phyloP scores from a whole-genome alignment of 108 stramenopile species.

The Pseudonitzschia multiseries region DNA sequence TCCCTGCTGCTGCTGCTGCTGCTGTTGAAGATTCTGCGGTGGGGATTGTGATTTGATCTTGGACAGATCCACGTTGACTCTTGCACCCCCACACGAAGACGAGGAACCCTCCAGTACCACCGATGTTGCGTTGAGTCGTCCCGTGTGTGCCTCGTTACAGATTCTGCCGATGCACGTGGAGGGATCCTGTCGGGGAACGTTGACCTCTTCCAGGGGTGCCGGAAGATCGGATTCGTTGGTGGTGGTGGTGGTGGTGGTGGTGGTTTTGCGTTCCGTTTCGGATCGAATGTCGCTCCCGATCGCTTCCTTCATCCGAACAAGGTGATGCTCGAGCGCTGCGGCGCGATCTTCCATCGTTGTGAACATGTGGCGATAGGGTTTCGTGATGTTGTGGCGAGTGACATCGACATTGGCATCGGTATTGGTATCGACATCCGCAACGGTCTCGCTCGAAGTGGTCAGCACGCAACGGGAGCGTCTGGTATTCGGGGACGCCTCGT shows the following conservation, averaged over 20 bases:
- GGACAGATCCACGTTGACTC: slow-evolving; percentile 79
- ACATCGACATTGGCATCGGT: too few relatives aligned
- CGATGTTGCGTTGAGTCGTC: slow-evolving; percentile 85
- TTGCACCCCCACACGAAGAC: slow-evolving; percentile 71
- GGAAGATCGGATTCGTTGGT: slow-evolving; percentile 6
- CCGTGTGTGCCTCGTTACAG: slow-evolving; percentile 91
- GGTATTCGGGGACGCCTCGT: background rate
- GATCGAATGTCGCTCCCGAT: slow-evolving; percentile 52
- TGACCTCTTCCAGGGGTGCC: slow-evolving; percentile 76
- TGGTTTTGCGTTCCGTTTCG: background rate
- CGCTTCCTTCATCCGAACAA: slow-evolving; percentile 53
- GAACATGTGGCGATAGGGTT: slow-evolving; percentile 91
- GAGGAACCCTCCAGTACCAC: slow-evolving; percentile 91
- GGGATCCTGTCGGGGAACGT: slow-evolving; percentile 83
- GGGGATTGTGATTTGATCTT: too few relatives aligned
- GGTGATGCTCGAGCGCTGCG: slow-evolving; percentile 67
- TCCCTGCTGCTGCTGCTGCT: slow-evolving; percentile 4
- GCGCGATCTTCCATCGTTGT: slow-evolving; percentile 87
- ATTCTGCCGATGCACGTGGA: slow-evolving; percentile 90
- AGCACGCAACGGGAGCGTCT: slow-evolving; percentile 14
- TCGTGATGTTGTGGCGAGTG: slow-evolving; percentile 35
- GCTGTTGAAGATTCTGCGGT: too few relatives aligned
- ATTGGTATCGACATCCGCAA: background rate
- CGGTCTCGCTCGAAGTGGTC: slow-evolving; percentile 6
- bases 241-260: too few relatives aligned